phyloP scores from a whole-genome alignment of 345 rosid genomes.

The Brassica carinata region DNA sequence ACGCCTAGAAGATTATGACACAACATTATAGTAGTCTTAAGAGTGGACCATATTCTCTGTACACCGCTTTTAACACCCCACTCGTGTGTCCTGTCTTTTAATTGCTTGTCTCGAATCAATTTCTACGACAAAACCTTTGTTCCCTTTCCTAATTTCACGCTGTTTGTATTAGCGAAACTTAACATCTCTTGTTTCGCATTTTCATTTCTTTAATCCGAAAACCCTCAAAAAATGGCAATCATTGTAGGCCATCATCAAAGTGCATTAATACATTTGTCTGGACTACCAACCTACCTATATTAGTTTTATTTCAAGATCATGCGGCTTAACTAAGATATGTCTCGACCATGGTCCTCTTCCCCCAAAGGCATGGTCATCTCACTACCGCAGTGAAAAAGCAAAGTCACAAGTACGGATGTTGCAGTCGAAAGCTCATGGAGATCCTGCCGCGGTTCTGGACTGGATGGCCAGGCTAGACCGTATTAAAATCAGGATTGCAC shows the following conservation, averaged over 20 bases:
- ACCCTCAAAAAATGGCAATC: conserved; percentile 5
- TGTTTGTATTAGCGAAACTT: conserved; percentile 19
- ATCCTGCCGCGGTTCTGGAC: not conserved
- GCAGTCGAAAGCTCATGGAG: not conserved
- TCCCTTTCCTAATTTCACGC: conserved; percentile 37
- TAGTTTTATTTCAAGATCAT: not conserved
- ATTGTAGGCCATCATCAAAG: conserved; percentile 16
- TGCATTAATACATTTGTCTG: not conserved
- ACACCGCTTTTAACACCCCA: conserved; percentile 41
- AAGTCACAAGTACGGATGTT: not conserved
- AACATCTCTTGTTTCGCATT: conserved; percentile 2
- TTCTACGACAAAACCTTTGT: conserved; percentile 35
- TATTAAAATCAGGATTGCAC: not conserved
- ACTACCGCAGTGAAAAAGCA: not conserved
- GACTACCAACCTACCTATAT: not conserved
- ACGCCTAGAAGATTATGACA: conserved; percentile 21
- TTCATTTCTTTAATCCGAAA: conserved; percentile 1
- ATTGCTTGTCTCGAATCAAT: conserved; percentile 26
- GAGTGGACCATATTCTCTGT: conserved; percentile 25
- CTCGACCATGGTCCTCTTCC: conserved; percentile 5
- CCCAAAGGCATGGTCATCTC: not conserved
- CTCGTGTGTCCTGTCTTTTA: conserved; percentile 45
- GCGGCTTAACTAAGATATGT: not conserved
- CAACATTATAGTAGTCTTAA: conserved; percentile 17
- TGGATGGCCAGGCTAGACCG: not conserved